Evolutionary conservation across 2,329 filamentous ascomycete genomes (phyloP).

Genomic region (Colletotrichum echinochloae): DNA sequence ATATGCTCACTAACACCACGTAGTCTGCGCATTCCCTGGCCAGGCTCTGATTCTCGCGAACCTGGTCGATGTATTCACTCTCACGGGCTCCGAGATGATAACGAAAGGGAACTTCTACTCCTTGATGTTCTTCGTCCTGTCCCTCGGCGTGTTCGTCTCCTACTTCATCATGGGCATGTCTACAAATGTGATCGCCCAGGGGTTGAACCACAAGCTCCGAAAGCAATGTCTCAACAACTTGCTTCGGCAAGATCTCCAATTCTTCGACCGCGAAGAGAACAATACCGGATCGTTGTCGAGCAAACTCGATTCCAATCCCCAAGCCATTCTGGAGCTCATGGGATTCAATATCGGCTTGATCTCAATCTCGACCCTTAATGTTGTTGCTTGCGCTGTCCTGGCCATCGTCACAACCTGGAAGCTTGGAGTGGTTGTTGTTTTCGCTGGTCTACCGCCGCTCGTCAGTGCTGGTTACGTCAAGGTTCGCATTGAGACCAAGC

Average conservation of each 20-base stretch:
- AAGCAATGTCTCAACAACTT: constrained; percentile 48
- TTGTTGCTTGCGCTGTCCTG: constrained; percentile 55
- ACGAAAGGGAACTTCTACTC: constrained; percentile 63
- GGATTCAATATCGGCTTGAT: constrained; percentile 56
- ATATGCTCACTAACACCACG: background rate
- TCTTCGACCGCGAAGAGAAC: constrained; percentile 57
- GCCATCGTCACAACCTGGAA: constrained; percentile 61
- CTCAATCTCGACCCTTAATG: constrained; percentile 52
- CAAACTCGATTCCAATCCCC: constrained; percentile 52
- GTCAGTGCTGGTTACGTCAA: constrained; percentile 53
- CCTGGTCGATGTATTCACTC: constrained; percentile 56
- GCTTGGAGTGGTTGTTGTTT: constrained; percentile 61
- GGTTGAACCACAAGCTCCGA: constrained; percentile 45
- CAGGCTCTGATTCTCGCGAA: constrained; percentile 58
- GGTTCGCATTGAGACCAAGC: constrained; percentile 54
- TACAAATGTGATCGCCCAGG: constrained; percentile 50
- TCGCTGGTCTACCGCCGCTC: constrained; percentile 54
- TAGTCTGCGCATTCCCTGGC: constrained; percentile 54
- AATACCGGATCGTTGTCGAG: constrained; percentile 53
- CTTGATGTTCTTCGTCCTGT: constrained; percentile 66
- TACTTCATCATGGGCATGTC: constrained; percentile 56
- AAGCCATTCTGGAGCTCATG: constrained; percentile 57
- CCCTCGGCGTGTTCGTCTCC: constrained; percentile 56
- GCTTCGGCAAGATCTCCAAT: constrained; percentile 56
- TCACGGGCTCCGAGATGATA: constrained; percentile 49